phyloP scores from a whole-genome alignment of 2,329 filamentous ascomycete species.

The Stylonectria norvegica region DNA sequence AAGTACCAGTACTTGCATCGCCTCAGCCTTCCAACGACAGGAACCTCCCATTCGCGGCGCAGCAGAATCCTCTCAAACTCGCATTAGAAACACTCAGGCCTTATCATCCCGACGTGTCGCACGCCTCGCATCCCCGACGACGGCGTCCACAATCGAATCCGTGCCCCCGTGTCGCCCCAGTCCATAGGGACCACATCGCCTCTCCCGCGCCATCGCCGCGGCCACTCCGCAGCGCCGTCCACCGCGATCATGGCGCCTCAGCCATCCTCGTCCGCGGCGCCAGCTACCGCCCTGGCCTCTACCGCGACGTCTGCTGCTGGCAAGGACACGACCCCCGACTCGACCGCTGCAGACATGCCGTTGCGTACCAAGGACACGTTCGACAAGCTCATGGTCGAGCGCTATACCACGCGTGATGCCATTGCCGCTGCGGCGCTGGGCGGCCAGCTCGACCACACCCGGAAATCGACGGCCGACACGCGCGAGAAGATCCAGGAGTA shows the following conservation, averaged over 20 bases:
- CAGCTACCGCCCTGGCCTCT: constrained; percentile 32
- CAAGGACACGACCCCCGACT: constrained; percentile 24
- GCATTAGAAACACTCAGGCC: constrained; percentile 13
- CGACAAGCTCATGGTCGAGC: constrained; percentile 51
- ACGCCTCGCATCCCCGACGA: constrained; percentile 10
- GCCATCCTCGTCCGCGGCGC: constrained; percentile 35
- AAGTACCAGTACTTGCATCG: constrained; percentile 15
- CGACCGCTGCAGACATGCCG: constrained; percentile 30
- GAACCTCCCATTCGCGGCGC: constrained; percentile 20
- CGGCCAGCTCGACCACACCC: constrained; percentile 50
- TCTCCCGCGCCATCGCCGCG: constrained; percentile 33
- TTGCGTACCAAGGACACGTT: constrained; percentile 56
- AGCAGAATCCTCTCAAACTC: constrained; percentile 24
- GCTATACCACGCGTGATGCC: constrained; percentile 52
- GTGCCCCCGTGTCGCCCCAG: constrained; percentile 9
- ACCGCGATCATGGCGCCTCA: constrained; percentile 42
- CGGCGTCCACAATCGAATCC: constrained; percentile 12
- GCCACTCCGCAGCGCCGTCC: constrained; percentile 35
- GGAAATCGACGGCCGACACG: constrained; percentile 59
- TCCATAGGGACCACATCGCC: constrained; percentile 15
- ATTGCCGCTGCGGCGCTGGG: constrained; percentile 52
- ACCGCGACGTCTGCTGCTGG: constrained; percentile 31
- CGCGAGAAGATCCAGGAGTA: constrained; percentile 69
- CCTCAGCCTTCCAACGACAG: constrained; percentile 12
- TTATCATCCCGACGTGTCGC: constrained; percentile 9